These are phyloP conservation scores for Fusarium cyanostomum DNA, from an alignment of 2,329 filamentous ascomycete genomes.

Conservation along the genomic window DNA sequence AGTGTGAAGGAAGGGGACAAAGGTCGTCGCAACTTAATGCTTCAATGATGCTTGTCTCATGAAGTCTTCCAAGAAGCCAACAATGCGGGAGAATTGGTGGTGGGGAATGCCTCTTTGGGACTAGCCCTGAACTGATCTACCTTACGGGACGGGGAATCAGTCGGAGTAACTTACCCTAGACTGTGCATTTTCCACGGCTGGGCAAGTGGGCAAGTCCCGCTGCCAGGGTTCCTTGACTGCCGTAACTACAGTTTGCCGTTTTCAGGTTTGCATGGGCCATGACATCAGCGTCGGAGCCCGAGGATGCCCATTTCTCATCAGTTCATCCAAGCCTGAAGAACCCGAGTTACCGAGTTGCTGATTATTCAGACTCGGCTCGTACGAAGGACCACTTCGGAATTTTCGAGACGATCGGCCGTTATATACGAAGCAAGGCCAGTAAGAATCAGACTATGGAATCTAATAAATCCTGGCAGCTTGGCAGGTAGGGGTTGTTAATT, in stretches of 20 bases:
- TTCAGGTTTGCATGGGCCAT: conserved; percentile 12
- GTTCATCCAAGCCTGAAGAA: background rate
- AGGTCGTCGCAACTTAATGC: conserved; percentile 16
- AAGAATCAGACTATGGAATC: background rate
- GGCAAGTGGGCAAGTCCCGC: background rate
- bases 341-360: background rate
- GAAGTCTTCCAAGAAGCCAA: conserved; percentile 35
- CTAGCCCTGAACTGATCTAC: conserved; percentile 20
- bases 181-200: background rate
- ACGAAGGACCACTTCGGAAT: conserved; percentile 4
- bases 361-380: conserved; percentile 6
- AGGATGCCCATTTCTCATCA: conserved; percentile 2
- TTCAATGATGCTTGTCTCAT: conserved; percentile 14
- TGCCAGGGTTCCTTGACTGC: conserved; percentile 1
- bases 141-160: background rate
- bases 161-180: conserved; percentile 21
- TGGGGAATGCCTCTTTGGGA: background rate
- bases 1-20: conserved; percentile 29
- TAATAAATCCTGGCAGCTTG: conserved; percentile 6
- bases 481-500: conserved; percentile 5
- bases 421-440: background rate
- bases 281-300: conserved; percentile 27
- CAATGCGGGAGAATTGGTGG: conserved; percentile 29
- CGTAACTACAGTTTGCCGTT: background rate
- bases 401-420: conserved; percentile 23